Evolutionary conservation across 352 stramenopile genomes (phyloP).

Genomic region (Globisporangium okanoganense): DNA sequence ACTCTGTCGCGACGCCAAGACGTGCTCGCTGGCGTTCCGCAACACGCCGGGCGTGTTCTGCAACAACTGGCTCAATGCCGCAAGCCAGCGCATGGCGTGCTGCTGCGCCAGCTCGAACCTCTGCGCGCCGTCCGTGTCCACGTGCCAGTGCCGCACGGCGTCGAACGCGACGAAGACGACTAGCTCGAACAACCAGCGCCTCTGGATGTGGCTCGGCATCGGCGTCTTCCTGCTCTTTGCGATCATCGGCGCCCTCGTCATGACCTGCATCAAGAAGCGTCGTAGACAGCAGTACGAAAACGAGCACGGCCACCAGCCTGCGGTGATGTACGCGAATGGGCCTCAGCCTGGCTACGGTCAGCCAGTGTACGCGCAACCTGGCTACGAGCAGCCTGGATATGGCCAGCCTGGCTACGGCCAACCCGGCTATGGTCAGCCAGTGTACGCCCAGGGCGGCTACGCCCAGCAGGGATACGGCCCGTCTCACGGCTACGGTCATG

Average conservation of each 20-base stretch:
- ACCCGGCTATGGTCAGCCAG: constrained; percentile 22
- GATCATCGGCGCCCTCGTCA: constrained; percentile 27
- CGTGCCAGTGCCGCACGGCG: constrained; percentile 32
- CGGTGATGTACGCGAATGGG: constrained; percentile 13
- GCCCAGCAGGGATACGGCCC: constrained; percentile 23
- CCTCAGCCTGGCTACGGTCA: neutral
- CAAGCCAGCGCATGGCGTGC: constrained; percentile 31
- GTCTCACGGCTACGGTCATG: constrained; percentile 6
- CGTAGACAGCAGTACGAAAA: constrained; percentile 16
- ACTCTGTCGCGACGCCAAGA: constrained; percentile 38
- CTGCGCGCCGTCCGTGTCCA: constrained; percentile 28
- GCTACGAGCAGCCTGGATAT: constrained; percentile 17
- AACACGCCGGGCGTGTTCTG: constrained; percentile 41
- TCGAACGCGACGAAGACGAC: constrained; percentile 11
- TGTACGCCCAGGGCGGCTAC: constrained; percentile 19
- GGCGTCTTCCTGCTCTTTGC: constrained; percentile 24
- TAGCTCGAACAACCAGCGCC: neutral
- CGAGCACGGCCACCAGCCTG: constrained; percentile 7
- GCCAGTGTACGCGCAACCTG: constrained; percentile 15
- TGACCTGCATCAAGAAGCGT: constrained; percentile 33
- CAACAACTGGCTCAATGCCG: constrained; percentile 42
- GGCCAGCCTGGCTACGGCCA: constrained; percentile 7
- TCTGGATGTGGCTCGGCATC: constrained; percentile 23
- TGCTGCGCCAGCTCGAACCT: constrained; percentile 39
- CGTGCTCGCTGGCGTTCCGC: constrained; percentile 46